These are phyloP conservation scores for Breynia disticha DNA, from an alignment of 441 rosid species.

Conservation along the genomic window DNA sequence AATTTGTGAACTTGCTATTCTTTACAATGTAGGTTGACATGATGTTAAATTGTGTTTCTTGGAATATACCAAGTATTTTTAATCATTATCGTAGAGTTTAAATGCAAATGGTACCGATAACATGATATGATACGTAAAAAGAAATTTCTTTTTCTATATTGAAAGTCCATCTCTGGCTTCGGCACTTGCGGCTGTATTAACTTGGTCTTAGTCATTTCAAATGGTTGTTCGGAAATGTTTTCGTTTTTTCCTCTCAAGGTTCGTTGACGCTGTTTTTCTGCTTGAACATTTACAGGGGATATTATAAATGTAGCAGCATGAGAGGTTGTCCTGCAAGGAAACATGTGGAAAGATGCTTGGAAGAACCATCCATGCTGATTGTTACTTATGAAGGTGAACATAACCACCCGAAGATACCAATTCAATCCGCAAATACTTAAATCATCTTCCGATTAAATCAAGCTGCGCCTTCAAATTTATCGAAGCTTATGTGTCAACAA, in stretches of 20 bases:
- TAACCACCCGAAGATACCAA: conserved; percentile 57
- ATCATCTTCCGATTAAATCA: neutral
- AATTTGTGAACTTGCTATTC: neutral
- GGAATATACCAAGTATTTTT: too few species aligned
- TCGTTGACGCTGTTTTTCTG: neutral
- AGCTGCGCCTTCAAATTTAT: neutral
- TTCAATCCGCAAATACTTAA: conserved; percentile 46
- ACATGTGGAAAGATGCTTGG: conserved; percentile 92
- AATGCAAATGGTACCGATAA: neutral
- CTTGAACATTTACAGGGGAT: conserved; percentile 52
- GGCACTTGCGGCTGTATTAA: too few species aligned
- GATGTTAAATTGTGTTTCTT: too few species aligned
- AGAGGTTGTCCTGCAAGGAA: conserved; percentile 99
- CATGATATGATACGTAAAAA: too few species aligned
- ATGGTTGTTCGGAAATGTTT: too few species aligned
- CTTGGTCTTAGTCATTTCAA: too few species aligned
- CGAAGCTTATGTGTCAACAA: neutral
- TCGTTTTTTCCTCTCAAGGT: neutral
- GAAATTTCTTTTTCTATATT: too few species aligned
- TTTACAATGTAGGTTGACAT: too few species aligned
- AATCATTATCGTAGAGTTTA: neutral
- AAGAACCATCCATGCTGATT: conserved; percentile 80
- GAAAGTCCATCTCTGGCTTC: too few species aligned
- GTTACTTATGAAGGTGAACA: conserved; percentile 97
- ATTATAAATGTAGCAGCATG: conserved; percentile 96